Evolutionary conservation across 768 basidiomycete species (phyloP), one percentile per base, ranked within the genome.

Genomic region (Russula sp.): DNA sequence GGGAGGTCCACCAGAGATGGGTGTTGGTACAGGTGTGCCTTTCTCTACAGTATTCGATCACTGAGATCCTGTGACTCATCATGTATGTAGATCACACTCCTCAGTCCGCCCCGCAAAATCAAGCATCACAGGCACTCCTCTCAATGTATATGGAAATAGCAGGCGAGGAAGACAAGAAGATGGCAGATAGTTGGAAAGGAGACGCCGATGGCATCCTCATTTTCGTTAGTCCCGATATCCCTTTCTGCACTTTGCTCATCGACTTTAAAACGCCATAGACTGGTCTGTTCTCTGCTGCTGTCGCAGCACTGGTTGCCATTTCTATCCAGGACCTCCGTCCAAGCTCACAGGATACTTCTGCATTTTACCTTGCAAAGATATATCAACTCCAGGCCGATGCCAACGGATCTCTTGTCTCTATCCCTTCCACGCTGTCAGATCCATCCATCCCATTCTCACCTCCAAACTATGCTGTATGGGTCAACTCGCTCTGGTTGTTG

Each of bases 271-370:
- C 18, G 8, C 1, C 4, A 18, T 31, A 61, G 60, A 61, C 60
- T 6, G 60, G 60, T 55, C 45, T 61, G 10, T 61, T 61, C 53
- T 61, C 60, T 5, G 60, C 60, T 4, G 35, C 52, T 8, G 52
- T 61, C n/a, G 59, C 59, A 6, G 13, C 53, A 14, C 6, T 55
- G 16, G 3, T 49, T 14, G 34, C 47, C 0, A 37, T 55, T 18
- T 61, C 60, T 0, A 14, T 61, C 11, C 53, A 40, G 13, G 20
- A 27, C 18, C 47, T 61, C 47, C 16, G 5, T 18, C 47, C 20
- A 27, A 61, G 7, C n/a, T 50, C 61, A n/a, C 53, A 61, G 45
- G 53, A 55, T 11, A 22, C 14, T 14, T 55, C 53, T 8, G 53
- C 53, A 1, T 61, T 40, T 34, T 61, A 61, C 45, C 44, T 48